Percentiles rank a stretch among this genome's conserved stretches.
These are phyloP conservation scores for Tylopilus sp. DNA, from an alignment of 768 basidiomycete species.

Conservation along the genomic window DNA sequence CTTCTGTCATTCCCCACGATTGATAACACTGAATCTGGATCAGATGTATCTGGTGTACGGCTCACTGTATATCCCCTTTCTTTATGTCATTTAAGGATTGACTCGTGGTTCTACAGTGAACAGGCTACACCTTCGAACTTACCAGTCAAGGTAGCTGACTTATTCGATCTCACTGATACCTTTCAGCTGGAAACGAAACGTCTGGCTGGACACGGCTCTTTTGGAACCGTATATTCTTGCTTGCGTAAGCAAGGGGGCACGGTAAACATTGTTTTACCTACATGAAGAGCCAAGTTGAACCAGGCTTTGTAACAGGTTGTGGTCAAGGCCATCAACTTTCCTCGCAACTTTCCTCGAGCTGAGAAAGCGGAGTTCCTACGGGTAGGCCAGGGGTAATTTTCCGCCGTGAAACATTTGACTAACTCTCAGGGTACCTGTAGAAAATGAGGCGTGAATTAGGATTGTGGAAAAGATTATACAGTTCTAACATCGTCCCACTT, in stretches of 20 bases:
- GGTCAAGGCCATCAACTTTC: background rate
- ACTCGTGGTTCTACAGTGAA: background rate
- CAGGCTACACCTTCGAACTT: no score
- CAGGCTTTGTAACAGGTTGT: background rate
- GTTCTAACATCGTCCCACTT: constrained; percentile 9
- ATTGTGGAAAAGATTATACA: constrained; percentile 5
- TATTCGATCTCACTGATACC: background rate
- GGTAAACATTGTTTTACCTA: background rate
- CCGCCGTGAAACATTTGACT: background rate
- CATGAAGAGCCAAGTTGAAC: background rate
- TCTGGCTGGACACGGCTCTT: background rate
- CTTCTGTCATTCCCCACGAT: no score
- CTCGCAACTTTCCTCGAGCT: background rate
- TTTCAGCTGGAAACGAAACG: background rate
- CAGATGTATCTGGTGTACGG: background rate
- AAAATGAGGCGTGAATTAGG: constrained; percentile 3
- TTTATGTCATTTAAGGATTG: background rate
- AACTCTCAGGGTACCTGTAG: background rate
- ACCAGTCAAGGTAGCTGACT: background rate
- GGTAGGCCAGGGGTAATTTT: background rate
- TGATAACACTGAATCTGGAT: no score
- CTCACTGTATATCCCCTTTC: background rate
- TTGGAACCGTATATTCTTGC: background rate
- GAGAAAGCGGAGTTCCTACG: background rate
- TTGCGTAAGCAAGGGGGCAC: background rate